Evolutionary conservation across 2,329 filamentous ascomycete species (phyloP).

Genomic region (Fusarium sp.): DNA sequence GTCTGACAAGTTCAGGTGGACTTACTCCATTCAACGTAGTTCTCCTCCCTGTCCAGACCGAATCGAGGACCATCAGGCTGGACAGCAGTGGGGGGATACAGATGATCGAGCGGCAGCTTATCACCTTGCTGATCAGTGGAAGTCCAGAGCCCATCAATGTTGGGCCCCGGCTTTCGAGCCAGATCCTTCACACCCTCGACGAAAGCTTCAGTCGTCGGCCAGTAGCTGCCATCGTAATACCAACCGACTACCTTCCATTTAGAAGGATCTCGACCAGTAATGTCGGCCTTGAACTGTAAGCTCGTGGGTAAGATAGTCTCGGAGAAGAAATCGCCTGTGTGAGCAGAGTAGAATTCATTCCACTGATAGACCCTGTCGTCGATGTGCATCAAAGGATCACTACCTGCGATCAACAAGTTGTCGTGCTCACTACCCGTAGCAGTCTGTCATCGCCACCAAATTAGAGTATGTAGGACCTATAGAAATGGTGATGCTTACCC

Average conservation of each 20-base stretch:
- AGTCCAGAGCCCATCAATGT: constrained; percentile 23
- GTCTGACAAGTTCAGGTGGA: rapidly evolving
- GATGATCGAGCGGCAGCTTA: constrained; percentile 4
- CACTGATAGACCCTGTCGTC: constrained; percentile 59
- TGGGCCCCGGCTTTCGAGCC: constrained; percentile 4
- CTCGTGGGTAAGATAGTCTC: constrained; percentile 61
- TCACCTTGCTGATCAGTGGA: constrained; percentile 26
- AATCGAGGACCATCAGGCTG: constrained; percentile 29
- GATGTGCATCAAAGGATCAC: constrained; percentile 52
- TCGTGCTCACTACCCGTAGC: constrained; percentile 23
- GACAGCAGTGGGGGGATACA: constrained; percentile 14
- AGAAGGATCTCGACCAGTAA: constrained; percentile 63
- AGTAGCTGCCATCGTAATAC: constrained; percentile 67
- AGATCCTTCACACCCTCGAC: not conserved
- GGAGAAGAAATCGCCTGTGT: constrained; percentile 52
- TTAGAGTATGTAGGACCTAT: rapidly evolving
- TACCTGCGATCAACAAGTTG: constrained; percentile 32
- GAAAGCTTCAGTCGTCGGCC: constrained; percentile 59
- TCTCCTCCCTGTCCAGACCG: constrained; percentile 23
- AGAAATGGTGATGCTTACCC: not conserved
- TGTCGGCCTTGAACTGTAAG: constrained; percentile 59
- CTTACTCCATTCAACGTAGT: constrained; percentile 36
- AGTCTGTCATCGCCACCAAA: constrained; percentile 13
- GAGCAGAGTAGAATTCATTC: constrained; percentile 59
- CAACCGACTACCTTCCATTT: constrained; percentile 65